Conservation (phyloP, 352 stramenopile species). For the Plasmopara viticola region DNA sequence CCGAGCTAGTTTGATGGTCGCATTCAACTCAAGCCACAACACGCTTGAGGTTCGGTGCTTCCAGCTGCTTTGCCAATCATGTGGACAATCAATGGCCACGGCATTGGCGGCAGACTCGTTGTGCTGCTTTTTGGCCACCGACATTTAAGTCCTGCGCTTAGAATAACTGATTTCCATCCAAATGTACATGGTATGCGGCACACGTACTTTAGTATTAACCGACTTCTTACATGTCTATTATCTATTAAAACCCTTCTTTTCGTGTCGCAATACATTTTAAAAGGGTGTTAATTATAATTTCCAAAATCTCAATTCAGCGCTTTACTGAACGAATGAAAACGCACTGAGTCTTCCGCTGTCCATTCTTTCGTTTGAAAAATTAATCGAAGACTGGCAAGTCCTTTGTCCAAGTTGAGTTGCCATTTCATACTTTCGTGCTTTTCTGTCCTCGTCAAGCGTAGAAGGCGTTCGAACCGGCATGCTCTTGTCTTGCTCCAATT, state of each 20-base stretch:
- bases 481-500: conserved; percentile 17
- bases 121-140: conserved; percentile 9
- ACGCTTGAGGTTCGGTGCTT: conserved; percentile 33
- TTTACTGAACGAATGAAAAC: conserved; percentile 30
- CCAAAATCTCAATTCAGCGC: neutral
- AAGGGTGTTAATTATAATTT: conserved; percentile 12
- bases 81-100: conserved; percentile 1
- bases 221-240: no score
- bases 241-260: neutral
- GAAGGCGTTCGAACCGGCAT: conserved; percentile 8
- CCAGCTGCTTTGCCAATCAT: neutral
- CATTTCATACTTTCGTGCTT: conserved; percentile 9
- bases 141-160: neutral
- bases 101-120: conserved; percentile 9
- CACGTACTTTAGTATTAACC: no score
- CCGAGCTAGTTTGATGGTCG: conserved; percentile 56
- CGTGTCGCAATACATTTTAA: conserved; percentile 18
- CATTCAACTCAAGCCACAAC: conserved; percentile 71
- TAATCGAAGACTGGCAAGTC: conserved; percentile 15
- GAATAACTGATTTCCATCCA: neutral
- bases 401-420: conserved; percentile 3
- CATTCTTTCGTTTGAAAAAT: conserved; percentile 7
- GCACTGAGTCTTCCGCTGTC: conserved; percentile 21
- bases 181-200: neutral
- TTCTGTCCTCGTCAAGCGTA: neutral